Base-by-base conservation (phyloP, 192 early-diverging fungal species). In the Umbelopsis sp. region DNA sequence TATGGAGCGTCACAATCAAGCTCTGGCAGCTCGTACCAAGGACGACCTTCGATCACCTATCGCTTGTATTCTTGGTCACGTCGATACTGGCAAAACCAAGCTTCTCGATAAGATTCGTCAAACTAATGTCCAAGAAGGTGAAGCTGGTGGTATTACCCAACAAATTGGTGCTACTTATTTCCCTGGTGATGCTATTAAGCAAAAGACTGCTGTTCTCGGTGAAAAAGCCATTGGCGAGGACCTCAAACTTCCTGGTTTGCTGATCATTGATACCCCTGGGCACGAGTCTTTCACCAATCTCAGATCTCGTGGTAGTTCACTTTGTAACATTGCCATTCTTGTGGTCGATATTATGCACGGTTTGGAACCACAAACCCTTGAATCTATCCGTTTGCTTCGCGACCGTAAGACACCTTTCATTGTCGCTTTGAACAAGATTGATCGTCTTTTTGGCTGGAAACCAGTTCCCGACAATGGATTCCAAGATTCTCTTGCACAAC, bases 331-430 rank as follows among this genome's bases (percentile, higher is more conserved):
- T 83, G 97, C 97, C 52, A 93, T 99, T 67, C 89, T 99, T 73
- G 97, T 99, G 6, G 96, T 99, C 61, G 97, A 99, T 82, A 98
- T 99, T 69, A 96, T 98, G 91, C 96, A 98, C 83, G 97, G 97
- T 58, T 84, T 99, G 67, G 96, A 99, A 83, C 96, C 94, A 33
- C 97, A 99, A 82, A 99, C 97, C 1, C 84, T 97, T 41, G 98
- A 99, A 81, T 97, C 96, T 4, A 85, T 99, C 74, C 89, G 90
- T 30, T 81, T 98, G 70, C 82, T 98, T 68, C 91, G 93, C 69
- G 89, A 95, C 61, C 88, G 94, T 68, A 97, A 97, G 85, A 95
- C 97, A 46, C 97, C 98, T 4, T 98, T 98, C 79, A 92, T 99
- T 76, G 98, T 99, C 10, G 98, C 98, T 9, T 80, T 99, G 71